phyloP scores from a whole-genome alignment of 305 asterid genomes.

The Stenogyne calaminthoides region DNA sequence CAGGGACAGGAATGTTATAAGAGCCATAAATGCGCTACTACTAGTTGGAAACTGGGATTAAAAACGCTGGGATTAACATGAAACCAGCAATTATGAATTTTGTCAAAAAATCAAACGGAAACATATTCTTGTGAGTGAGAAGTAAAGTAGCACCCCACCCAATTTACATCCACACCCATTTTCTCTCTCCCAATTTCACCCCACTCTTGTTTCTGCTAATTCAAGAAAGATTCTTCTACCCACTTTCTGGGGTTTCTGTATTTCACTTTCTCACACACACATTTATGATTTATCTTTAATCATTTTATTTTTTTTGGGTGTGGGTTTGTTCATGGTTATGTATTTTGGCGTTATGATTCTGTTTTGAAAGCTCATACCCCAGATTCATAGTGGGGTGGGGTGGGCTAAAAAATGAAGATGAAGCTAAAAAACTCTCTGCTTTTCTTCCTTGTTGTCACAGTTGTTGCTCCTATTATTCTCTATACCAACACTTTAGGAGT shows the following conservation, averaged over 20 bases:
- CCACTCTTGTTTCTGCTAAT: too few relatives aligned
- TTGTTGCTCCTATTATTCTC: slow-evolving; percentile 75
- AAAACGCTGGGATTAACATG: neutral
- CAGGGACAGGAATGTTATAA: neutral
- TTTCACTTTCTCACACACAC: neutral
- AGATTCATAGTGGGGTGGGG: neutral
- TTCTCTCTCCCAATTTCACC: neutral
- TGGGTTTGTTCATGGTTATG: neutral
- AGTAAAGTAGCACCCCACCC: neutral
- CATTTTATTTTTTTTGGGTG: neutral
- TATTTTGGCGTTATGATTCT: slow-evolving; percentile 14
- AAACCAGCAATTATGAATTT: neutral
- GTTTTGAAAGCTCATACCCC: neutral
- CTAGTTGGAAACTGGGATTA: neutral
- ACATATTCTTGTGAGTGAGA: neutral
- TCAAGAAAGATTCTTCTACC: too few relatives aligned
- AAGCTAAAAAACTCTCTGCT: slow-evolving; percentile 58
- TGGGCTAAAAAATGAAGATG: slow-evolving; percentile 43
- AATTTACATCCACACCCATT: slow-evolving; percentile 15
- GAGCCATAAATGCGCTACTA: neutral
- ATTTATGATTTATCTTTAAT: too few relatives aligned
- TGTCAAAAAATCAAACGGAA: neutral
- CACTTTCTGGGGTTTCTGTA: neutral
- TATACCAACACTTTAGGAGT: slow-evolving; percentile 64
- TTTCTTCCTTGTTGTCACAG: slow-evolving; percentile 63